phyloP scores from a whole-genome alignment of 1,139 yeast species.

The Sugiyamaella paludigena region DNA sequence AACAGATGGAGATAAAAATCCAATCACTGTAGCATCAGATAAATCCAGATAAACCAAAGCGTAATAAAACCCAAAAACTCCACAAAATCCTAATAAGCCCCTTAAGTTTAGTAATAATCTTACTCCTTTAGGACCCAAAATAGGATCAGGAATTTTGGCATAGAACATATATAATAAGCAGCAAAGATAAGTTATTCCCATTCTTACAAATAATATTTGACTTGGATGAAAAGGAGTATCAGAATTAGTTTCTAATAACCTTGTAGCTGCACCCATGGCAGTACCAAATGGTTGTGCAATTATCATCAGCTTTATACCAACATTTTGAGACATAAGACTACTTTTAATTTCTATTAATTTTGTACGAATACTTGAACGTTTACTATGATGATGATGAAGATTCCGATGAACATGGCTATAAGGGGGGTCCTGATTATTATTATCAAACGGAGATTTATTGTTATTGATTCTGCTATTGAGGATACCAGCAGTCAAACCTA shows the following conservation, averaged over 20 bases:
- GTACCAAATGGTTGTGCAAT: slow-evolving; percentile 64
- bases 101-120: slow-evolving; percentile 58
- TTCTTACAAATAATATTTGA: slow-evolving; percentile 72
- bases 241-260: slow-evolving; percentile 63
- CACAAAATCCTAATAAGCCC: slow-evolving; percentile 74
- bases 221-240: slow-evolving; percentile 67
- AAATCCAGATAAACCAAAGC: slow-evolving; percentile 71
- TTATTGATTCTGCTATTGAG: neutral
- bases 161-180: slow-evolving; percentile 55
- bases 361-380: slow-evolving; percentile 4
- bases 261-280: slow-evolving; percentile 71
- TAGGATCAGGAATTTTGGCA: slow-evolving; percentile 52
- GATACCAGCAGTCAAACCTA: neutral
- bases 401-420: too few species aligned
- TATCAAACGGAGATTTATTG: neutral
- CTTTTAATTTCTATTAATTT: slow-evolving; percentile 5
- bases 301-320: slow-evolving; percentile 28
- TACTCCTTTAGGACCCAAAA: slow-evolving; percentile 66
- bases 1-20: slow-evolving; percentile 73
- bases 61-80: slow-evolving; percentile 73
- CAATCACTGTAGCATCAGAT: slow-evolving; percentile 76
- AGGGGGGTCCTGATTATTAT: neutral
- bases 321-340: slow-evolving; percentile 15
- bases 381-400: neutral
- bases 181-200: slow-evolving; percentile 65